Percentiles rank a stretch among this genome's conserved stretches.
These are phyloP conservation scores for Pseudogymnoascus destructans DNA, from an alignment of 2,329 filamentous ascomycete species.

Conservation along the genomic window DNA sequence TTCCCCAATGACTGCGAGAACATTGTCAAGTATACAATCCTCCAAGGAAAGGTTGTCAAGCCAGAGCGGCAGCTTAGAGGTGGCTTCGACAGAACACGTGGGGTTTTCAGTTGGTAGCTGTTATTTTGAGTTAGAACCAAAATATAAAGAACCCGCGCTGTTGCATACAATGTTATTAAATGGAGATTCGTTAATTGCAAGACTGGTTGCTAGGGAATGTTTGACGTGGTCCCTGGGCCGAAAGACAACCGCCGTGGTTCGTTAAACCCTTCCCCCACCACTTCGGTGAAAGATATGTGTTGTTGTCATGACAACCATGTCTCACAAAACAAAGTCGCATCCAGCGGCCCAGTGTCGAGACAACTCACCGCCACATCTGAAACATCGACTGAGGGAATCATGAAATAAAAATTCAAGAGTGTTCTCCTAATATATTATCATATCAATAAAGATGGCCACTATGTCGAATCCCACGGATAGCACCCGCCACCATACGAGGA, in stretches of 20 bases:
- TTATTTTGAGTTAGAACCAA: neutral
- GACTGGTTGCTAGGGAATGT: constrained; percentile 8
- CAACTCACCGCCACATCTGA: constrained; percentile 4
- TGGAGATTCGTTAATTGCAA: neutral
- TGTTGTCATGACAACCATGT: neutral
- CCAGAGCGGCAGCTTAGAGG: constrained; percentile 73
- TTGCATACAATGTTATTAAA: neutral
- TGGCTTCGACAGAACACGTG: constrained; percentile 74
- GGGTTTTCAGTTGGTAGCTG: constrained; percentile 70
- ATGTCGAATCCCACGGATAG: neutral
- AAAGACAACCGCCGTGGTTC: constrained; percentile 8
- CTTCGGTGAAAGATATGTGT: neutral
- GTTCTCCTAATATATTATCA: constrained; percentile 8
- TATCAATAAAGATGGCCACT: constrained; percentile 21
- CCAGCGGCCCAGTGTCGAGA: neutral
- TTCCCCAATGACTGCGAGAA: constrained; percentile 86
- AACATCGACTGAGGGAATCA: constrained; percentile 7
- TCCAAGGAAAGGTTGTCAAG: constrained; percentile 92
- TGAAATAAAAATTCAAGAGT: neutral
- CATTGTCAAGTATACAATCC: constrained; percentile 72
- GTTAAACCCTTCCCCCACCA: neutral
- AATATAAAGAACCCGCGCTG: neutral
- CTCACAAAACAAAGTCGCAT: neutral
- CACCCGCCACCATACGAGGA: constrained; percentile 20
- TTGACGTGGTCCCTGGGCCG: constrained; percentile 5